Evolutionary conservation across 306 rosid species (phyloP), one percentile per base, ranked within the genome.

Genomic region (Prunus fruticosa): DNA sequence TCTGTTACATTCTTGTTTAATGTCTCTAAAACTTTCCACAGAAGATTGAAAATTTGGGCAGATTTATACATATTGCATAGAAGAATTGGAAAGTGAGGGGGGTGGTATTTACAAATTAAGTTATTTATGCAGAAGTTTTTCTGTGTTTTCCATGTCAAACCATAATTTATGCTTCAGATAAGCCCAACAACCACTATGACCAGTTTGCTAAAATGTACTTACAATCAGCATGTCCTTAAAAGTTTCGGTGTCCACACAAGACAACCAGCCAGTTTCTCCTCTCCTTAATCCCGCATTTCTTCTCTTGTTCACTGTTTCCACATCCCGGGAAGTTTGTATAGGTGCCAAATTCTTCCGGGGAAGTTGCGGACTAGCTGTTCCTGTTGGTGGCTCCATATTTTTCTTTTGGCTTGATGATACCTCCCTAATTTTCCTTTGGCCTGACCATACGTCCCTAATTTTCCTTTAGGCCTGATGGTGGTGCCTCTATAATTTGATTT

Each of bases 191-290:
- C 66, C 50, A 63, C 52, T 34, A 68, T 71, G 66, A 61, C 78
- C 74, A 27, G n/a, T 64, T 53, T 49, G 34, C 81, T 28, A 61
- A 79, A 76, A 52, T 72, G 51, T 60, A 57, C 76, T 77, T 72
- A 52, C 57, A 22, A 85, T 89, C 88, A 88, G 75, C 91, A 72
- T 49, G 87, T 70, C 76, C 84, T 89, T 28, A 88, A 46, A 78
- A 88, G 83, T 84, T 95, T 95, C 38, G 97, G 87, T 19, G 82
- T 79, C 85, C 87, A 85, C 76, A 81, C 90, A 71, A 77, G 62
- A 81, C 69, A 86, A 86, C 97, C 97, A 88, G 72, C 88, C 82
- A 60, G 76, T 76, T 72, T 88, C 91, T 74, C 84, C 82, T 7
- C 80, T 57, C 73, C 81, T 86, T 25, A 49, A 51, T 63, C 89